phyloP scores from a whole-genome alignment of 495 filamentous ascomycete genomes.

The Melanomma pulvis-pyrius region DNA sequence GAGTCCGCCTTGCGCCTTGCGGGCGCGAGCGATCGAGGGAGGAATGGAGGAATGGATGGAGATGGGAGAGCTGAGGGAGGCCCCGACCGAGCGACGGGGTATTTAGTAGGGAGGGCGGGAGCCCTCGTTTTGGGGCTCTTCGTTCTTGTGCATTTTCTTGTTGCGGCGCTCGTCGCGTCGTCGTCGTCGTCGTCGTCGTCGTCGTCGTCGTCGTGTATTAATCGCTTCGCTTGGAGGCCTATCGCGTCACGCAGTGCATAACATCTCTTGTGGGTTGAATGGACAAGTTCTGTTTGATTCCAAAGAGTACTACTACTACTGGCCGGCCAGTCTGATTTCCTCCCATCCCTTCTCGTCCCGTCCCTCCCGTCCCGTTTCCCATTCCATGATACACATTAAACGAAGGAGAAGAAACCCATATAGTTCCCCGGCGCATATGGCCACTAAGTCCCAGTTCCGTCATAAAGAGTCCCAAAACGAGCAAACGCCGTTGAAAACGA shows the following conservation, averaged over 20 bases:
- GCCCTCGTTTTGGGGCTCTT: too few species aligned
- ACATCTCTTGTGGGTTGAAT: background rate
- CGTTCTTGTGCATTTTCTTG: too few species aligned
- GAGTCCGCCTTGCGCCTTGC: background rate
- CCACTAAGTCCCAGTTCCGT: too few species aligned
- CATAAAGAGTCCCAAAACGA: background rate
- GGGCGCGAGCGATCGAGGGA: background rate
- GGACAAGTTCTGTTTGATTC: background rate
- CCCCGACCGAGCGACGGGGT: too few species aligned
- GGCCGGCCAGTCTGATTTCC: background rate
- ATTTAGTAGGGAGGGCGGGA: too few species aligned
- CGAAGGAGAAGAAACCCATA: background rate
- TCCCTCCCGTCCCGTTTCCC: too few species aligned
- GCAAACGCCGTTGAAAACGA: background rate
- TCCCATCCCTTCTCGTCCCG: too few species aligned
- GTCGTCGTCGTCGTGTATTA: background rate
- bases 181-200: too few species aligned
- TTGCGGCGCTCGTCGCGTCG: too few species aligned
- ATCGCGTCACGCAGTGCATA: background rate
- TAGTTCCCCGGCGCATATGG: too few species aligned
- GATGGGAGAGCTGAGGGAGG: too few species aligned
- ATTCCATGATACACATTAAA: slow-evolving; percentile 3
- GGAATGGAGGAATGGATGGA: too few species aligned
- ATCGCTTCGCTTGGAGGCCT: background rate
- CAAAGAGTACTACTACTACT: background rate